phyloP scores from a whole-genome alignment of 1,139 yeast species.

The Yamadazyma buinensis region DNA sequence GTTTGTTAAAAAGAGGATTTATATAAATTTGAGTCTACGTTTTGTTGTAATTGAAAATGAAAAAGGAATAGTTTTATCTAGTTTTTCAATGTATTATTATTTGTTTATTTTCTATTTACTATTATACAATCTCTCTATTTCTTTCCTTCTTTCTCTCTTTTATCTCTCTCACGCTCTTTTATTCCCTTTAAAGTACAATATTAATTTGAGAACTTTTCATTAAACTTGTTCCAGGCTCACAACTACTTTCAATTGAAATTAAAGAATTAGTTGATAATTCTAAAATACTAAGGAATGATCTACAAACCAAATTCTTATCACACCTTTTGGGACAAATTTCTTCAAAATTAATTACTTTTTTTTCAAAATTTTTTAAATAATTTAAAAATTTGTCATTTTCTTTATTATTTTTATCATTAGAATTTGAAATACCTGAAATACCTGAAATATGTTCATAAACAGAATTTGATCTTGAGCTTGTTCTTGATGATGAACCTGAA shows the following conservation, averaged over 20 bases:
- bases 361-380: constrained; percentile 5
- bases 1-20: too few species aligned
- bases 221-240: background rate
- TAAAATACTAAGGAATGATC: constrained; percentile 36
- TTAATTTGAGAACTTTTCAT: background rate
- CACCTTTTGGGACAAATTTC: constrained; percentile 12
- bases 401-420: constrained; percentile 6
- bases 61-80: too few species aligned
- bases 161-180: background rate
- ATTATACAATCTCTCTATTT: background rate
- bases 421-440: too few species aligned
- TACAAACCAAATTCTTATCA: constrained; percentile 28
- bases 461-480: constrained; percentile 1
- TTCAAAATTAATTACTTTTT: constrained; percentile 2
- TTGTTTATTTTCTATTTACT: background rate
- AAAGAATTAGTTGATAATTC: constrained; percentile 28
- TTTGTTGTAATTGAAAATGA: too few species aligned
- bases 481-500: constrained; percentile 11
- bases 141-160: background rate
- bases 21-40: too few species aligned
- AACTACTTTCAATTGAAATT: background rate
- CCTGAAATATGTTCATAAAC: constrained; percentile 1
- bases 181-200: too few species aligned
- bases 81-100: background rate
- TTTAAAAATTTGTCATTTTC: constrained; percentile 12